A percentile compares a stretch with the other conserved stretches of the same genome.
Conservation (phyloP, 257 asterid species). For the Salvia hispanica region DNA sequence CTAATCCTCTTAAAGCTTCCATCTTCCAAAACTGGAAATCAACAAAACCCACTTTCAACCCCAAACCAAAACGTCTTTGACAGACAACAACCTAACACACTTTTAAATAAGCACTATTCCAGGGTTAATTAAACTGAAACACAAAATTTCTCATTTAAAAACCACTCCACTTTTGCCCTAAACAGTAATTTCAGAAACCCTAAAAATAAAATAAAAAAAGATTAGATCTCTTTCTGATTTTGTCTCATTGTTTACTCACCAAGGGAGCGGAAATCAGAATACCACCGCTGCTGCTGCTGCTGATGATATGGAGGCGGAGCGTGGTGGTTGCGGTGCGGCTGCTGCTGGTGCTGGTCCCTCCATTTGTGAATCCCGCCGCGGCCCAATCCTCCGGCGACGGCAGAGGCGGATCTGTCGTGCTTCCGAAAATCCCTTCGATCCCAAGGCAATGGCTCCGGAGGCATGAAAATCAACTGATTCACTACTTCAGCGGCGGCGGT, state of each 20-base stretch:
- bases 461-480: conserved; percentile 54
- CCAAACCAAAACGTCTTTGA: not conserved
- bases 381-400: conserved; percentile 47
- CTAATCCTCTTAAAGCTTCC: conserved; percentile 18
- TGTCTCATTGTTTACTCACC: conserved; percentile 50
- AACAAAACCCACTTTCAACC: conserved; percentile 22
- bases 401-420: conserved; percentile 69
- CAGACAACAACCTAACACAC: not conserved
- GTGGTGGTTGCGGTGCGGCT: conserved; percentile 19
- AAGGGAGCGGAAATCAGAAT: conserved; percentile 64
- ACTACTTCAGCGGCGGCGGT: conserved; percentile 28
- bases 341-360: conserved; percentile 58
- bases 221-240: not conserved
- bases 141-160: not conserved
- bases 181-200: not conserved
- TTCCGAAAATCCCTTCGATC: conserved; percentile 92
- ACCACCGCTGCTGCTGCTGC: conserved; percentile 54
- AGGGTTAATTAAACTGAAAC: not conserved
- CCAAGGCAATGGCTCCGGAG: conserved; percentile 88
- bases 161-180: not conserved
- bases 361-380: conserved; percentile 58
- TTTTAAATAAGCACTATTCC: not conserved
- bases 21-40: not conserved
- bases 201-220: not conserved
- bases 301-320: conserved; percentile 50